Percentiles rank a stretch among this genome's conserved stretches.
These are phyloP conservation scores for Cladorrhinum samala DNA, from an alignment of 495 filamentous ascomycete genomes.

Conservation along the genomic window DNA sequence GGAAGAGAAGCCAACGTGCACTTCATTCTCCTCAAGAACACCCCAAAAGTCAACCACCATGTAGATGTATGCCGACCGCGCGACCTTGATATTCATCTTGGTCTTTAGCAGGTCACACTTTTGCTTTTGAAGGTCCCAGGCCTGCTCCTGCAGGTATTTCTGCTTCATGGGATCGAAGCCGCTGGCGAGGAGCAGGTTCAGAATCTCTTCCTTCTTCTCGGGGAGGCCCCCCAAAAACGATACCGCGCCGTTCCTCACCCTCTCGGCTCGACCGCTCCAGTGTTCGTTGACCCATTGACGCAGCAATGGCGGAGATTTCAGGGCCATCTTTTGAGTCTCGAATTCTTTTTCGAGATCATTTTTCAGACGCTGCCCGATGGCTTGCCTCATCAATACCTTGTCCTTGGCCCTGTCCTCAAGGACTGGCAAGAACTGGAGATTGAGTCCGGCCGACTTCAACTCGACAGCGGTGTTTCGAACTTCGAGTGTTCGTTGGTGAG, in stretches of 20 bases:
- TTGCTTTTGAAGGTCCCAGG: slow-evolving; percentile 48
- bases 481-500: slow-evolving; percentile 60
- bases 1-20: slow-evolving; percentile 74
- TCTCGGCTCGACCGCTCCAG: slow-evolving; percentile 28
- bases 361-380: slow-evolving; percentile 54
- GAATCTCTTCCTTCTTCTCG: slow-evolving; percentile 40
- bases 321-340: slow-evolving; percentile 50
- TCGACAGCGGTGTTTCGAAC: slow-evolving; percentile 58
- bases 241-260: slow-evolving; percentile 30
- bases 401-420: slow-evolving; percentile 60
- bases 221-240: slow-evolving; percentile 51
- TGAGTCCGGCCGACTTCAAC: slow-evolving; percentile 59
- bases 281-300: slow-evolving; percentile 52
- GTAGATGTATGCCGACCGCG: slow-evolving; percentile 67
- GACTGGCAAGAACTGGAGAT: slow-evolving; percentile 73
- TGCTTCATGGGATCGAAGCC: slow-evolving; percentile 61
- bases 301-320: slow-evolving; percentile 45
- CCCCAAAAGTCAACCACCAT: slow-evolving; percentile 77
- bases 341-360: slow-evolving; percentile 55
- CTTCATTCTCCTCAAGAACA: slow-evolving; percentile 63
- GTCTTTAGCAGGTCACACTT: slow-evolving; percentile 52
- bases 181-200: slow-evolving; percentile 51
- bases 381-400: slow-evolving; percentile 38
- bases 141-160: slow-evolving; percentile 51
- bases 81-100: slow-evolving; percentile 64